Evolutionary conservation across 257 asterid species (phyloP).

Genomic region (Przewalskia tangutica): DNA sequence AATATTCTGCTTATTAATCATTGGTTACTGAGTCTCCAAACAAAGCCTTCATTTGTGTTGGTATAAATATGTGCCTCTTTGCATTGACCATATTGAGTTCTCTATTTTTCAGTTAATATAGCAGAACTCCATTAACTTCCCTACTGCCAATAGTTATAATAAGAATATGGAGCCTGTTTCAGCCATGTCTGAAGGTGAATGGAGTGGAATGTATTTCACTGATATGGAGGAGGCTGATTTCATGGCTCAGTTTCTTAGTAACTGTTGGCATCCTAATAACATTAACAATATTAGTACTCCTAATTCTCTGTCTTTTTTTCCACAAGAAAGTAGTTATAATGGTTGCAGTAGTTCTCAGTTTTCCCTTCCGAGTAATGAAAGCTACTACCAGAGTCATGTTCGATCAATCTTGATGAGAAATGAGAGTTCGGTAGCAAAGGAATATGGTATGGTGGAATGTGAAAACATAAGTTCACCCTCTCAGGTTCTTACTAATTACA

Average conservation of each 20-base stretch:
- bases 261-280: background rate
- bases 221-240: conserved; percentile 35
- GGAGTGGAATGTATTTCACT: conserved; percentile 49
- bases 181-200: conserved; percentile 55
- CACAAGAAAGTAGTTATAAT: conserved; percentile 36
- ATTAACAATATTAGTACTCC: background rate
- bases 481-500: background rate
- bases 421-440: conserved; percentile 11
- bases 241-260: conserved; percentile 19
- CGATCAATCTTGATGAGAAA: background rate
- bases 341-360: conserved; percentile 12
- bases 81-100: background rate
- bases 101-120: background rate
- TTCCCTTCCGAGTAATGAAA: conserved; percentile 18
- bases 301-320: conserved; percentile 11
- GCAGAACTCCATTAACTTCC: background rate
- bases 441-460: conserved; percentile 8
- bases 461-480: conserved; percentile 7
- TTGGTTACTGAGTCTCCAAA: background rate
- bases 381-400: conserved; percentile 9
- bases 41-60: background rate
- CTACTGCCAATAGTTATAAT: background rate
- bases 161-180: conserved; percentile 39
- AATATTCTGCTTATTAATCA: background rate
- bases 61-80: background rate